These are phyloP conservation scores for Pulveroboletus sp. DNA, from an alignment of 768 basidiomycete species.

Conservation along the genomic window DNA sequence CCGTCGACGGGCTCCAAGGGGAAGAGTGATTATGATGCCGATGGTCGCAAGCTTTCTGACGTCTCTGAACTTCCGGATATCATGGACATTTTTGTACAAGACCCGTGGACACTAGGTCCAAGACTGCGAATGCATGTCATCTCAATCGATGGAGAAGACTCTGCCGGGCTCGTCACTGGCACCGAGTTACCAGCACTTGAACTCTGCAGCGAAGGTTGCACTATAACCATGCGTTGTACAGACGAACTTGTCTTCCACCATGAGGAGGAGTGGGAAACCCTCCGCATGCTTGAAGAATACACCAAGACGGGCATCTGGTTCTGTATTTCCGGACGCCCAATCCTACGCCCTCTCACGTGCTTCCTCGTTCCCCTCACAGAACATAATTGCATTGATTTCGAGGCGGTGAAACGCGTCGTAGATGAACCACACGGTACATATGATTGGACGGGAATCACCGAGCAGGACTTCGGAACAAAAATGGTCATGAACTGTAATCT, in stretches of 20 bases:
- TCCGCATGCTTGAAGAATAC: constrained; percentile 57
- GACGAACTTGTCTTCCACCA: constrained; percentile 45
- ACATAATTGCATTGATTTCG: constrained; percentile 51
- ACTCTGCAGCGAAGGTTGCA: constrained; percentile 33
- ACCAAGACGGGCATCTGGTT: constrained; percentile 59
- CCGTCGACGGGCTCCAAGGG: constrained; percentile 55
- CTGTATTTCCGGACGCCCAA: constrained; percentile 55
- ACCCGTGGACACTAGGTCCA: constrained; percentile 60
- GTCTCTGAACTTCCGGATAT: constrained; percentile 45
- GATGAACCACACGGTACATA: constrained; percentile 43
- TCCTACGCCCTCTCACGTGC: constrained; percentile 47
- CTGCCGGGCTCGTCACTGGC: constrained; percentile 66
- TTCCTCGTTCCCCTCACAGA: constrained; percentile 64
- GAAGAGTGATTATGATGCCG: constrained; percentile 48
- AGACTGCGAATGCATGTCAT: constrained; percentile 63
- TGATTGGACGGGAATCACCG: constrained; percentile 53
- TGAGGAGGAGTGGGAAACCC: constrained; percentile 43
- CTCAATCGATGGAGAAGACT: constrained; percentile 41
- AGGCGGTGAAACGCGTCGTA: constrained; percentile 48
- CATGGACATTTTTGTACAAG: constrained; percentile 56
- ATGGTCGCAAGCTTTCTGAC: constrained; percentile 42
- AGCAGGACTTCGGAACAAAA: constrained; percentile 44
- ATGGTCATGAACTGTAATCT: constrained; percentile 54
- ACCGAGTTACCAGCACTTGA: constrained; percentile 47
- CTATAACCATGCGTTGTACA: constrained; percentile 38